Conservation (phyloP, 345 rosid genomes). For the Anastatica hierochuntica region DNA sequence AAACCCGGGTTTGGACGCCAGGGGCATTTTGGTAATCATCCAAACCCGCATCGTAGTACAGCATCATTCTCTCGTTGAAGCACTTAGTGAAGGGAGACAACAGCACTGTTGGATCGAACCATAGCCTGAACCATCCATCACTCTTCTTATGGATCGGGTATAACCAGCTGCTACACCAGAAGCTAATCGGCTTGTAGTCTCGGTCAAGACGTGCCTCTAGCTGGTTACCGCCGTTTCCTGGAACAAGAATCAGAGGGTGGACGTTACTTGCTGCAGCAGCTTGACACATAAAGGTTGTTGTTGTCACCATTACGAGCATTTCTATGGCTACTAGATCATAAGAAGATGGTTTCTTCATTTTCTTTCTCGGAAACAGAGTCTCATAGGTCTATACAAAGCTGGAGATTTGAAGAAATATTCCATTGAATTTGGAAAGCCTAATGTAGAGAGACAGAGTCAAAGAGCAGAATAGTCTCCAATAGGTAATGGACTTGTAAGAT, state of each 20-base stretch:
- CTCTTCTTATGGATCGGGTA: conserved; percentile 37
- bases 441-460: no score
- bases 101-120: conserved; percentile 68
- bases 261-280: conserved; percentile 30
- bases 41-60: conserved; percentile 38
- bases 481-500: no score
- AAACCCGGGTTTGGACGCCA: conserved; percentile 62
- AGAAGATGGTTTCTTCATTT: not conserved
- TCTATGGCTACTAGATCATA: not conserved
- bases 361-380: no score
- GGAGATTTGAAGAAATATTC: not conserved
- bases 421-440: not conserved
- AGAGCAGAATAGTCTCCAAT: no score
- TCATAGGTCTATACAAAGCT: no score
- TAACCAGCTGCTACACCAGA: conserved; percentile 44
- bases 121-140: conserved; percentile 79
- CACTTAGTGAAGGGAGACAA: conserved; percentile 62
- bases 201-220: conserved; percentile 57
- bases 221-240: conserved; percentile 88
- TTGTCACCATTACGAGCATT: conserved; percentile 4
- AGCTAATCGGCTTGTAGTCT: conserved; percentile 44
- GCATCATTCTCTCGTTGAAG: conserved; percentile 65
- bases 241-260: conserved; percentile 63
- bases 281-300: conserved; percentile 34
- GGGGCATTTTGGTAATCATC: conserved; percentile 75